Evolutionary conservation across 2,329 filamentous ascomycete genomes (phyloP), one percentile per base, ranked within the genome.

Genomic region (Aspergillus pseudoglaucus): DNA sequence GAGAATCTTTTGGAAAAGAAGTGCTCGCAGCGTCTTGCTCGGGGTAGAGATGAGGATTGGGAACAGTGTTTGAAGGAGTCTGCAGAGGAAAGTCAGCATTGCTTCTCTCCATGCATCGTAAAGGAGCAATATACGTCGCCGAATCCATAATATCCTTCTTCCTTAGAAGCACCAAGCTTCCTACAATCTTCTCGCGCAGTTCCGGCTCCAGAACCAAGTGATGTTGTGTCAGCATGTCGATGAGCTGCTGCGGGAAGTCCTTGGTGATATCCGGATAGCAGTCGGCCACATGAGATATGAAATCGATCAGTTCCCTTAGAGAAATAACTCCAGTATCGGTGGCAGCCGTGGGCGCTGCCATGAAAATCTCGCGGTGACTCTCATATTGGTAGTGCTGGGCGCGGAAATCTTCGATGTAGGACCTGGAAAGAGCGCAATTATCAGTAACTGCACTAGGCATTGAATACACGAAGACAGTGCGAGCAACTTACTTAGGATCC

Each of bases 131-230:
- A 51, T 69, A 77, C 66, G 79, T 83, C 40, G 83, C 79, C 20
- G 90, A 95, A 66, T 95, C 87, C 54, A 98, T 84, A 40, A 96
- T 80, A 4, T 96, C 90, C 70, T 98, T 98, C 66, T 90, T 88
- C 49, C 88, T 80, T 53, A 98, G 72, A 44, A 98, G 75, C 23
- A 94, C 87, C 59, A 98, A 73, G 65, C 88, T 94, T 43, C 88
- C 88, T 1, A 97, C 91, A 48, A 97, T 82, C 79, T 97, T 97
- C 68, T 97, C 93, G 33, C 93, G 80, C 59, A 98, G 70, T 53
- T 97, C 90, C 3, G 83, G 77, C 60, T 95, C 87, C 27, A 98
- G 77, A 3, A 84, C 78, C 41, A 85, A 81, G 76, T 97, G 91
- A 64, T 97, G 89, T 57, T 85, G 76, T 42, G 82, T 82, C 42